Evolutionary conservation across 768 basidiomycete genomes (phyloP), one percentile per base, ranked within the genome.

Genomic region (Lentinula guzmanii): DNA sequence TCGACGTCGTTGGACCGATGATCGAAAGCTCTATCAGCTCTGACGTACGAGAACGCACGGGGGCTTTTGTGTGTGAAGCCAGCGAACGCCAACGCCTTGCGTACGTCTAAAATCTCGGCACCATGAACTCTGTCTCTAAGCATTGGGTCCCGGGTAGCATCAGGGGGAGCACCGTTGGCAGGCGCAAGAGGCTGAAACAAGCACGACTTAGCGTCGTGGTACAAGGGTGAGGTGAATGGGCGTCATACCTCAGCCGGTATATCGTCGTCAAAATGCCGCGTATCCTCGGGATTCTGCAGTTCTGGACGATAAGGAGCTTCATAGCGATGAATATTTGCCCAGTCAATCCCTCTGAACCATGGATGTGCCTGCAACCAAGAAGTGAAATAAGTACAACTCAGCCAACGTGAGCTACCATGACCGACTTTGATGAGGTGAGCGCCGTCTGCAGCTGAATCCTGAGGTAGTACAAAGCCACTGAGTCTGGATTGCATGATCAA

Each of bases 211-310:
- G 62, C 54, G 61, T 70, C 70, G 68, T 68, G 72, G 63, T 62
- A 68, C 67, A 68, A 46, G 65, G 65, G 62, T 64, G 65, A 64
- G 54, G 64, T 63, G 61, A 61, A 43, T 60, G 41, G 35, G 64
- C 64, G n/a, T 60, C 78, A 70, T 75, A 93, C 94, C 86, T 95
- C 92, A 41, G 90, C 77, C 21, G 92, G 92, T 68, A 97, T 98
- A 72, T 96, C 93, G 58, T 89, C 86, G 73, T 98, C 95, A 65
- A 99, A 98, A 74, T 99, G 95, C 63, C 86, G 82, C 15, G 96
- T 98, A 72, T 98, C 95, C 68, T 89, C 91, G 31, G 91, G 89
- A 65, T 85, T 78, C 34, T 71, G 77, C 62, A 99, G 82, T 64
- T 94, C 87, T 34, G 96, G 97, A 62, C 84, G 86, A 79, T 95